Evolutionary conservation across 202 grass and related monocot species (phyloP), one percentile per base, ranked within the genome.

Genomic region (Hordeum pubiflorum): DNA sequence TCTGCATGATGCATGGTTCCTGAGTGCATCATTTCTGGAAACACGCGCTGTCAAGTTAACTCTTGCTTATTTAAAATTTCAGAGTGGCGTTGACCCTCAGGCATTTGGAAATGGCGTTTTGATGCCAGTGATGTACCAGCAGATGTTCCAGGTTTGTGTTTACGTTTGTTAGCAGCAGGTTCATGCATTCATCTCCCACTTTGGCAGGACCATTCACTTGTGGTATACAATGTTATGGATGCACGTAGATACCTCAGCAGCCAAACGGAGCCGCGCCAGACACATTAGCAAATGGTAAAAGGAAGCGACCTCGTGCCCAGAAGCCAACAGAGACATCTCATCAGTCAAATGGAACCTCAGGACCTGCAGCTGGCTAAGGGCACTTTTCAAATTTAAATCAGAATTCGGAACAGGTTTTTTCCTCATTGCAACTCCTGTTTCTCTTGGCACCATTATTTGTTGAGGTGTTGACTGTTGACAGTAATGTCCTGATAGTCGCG

Each of bases 41-140:
- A 73, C 14, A 34, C 21, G 23, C 41, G 12, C 17, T 69, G 22
- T 61, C 1, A 63, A 76, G 20, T 61, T 79, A 44, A 86, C 62
- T 86, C 81, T 75, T 65, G 33, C 56, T 88, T 64, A 66, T 92
- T 58, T 62, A 44, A 70, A 79, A 74, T 87, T 91, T 79, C 79
- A 99, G 96, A 90, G 88, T 63, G 81, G 87, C 56, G 91, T 91
- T 93, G 92, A 99, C 20, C 90, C 87, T 14, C 89, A 93, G 54
- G 86, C 91, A 83, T 93, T 99, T 90, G 96, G 90, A 79, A 99
- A 90, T 85, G 91, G 89, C 63, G 87, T 92, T 20, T 71, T 93
- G 85, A 93, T 96, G 82, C 92, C 92, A 43, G 90, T 91, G 81
- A 89, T 93, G 74, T 99, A 93, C 87, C 96, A 91, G 71, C 89